Evolutionary conservation across 1,284 basidiomycete genomes (phyloP), one percentile per base, ranked within the genome.

Genomic region (Paramarasmius palmivorus): DNA sequence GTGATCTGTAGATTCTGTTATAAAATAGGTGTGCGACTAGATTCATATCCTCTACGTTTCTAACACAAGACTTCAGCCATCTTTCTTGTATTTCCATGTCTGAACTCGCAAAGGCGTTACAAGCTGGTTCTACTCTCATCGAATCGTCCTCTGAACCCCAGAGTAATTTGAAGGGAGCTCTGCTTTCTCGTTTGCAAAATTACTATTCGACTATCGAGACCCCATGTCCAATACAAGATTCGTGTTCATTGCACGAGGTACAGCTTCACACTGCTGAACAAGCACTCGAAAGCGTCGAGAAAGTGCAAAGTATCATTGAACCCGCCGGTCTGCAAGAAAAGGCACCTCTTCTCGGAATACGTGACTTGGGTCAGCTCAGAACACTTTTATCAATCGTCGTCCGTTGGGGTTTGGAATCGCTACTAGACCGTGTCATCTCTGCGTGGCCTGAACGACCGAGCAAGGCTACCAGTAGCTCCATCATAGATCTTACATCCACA

Each of bases 311-410:
- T 7, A 63, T 78, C 20, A 64, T 84, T 32, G 69, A 71, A 20
- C 55, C 59, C 48, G 56, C 71, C 58, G 56, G 52, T 49, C 53
- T 60, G 32, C 53, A 53, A 25, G 42, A 38, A 37, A 50, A 22
- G 20, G 38, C 29, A 23, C 77, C 77, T 20, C 62, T 71, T 15
- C 71, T 92, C 50, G 88, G 88, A 0, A 79, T 83, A 1, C 79
- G 85, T 52, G 89, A 92, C 65, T 66, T 90, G 38, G 67, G 74
- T 4, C 69, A 82, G 55, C 65, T 91, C 1, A 78, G 83, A 32
- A 86, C 83, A 0, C 72, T 90, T 22, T 63, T 88, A 8, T 81
- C 86, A 12, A 76, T 92, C 52, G 67, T 78, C 19, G 88, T 91
- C 64, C 84, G 82, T 58, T 90, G 89, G 89, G 84, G 81, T 4